Evolutionary conservation across 2,329 filamentous ascomycete genomes (phyloP).

Genomic region (Nemania diffusa): DNA sequence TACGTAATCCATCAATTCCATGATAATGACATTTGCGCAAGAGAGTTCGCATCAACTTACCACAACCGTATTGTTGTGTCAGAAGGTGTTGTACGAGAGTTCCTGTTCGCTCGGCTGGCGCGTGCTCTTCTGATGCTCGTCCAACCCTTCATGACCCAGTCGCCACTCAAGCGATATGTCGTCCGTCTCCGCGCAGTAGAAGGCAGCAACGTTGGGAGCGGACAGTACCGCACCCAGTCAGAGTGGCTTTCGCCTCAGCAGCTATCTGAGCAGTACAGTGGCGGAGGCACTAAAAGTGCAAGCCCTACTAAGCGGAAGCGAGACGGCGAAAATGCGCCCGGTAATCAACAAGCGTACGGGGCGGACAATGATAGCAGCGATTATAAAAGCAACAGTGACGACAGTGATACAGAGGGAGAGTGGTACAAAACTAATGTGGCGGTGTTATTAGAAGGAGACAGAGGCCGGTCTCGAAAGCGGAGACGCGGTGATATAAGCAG

Average conservation of each 20-base stretch:
- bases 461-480: conserved; percentile 13
- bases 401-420: conserved; percentile 9
- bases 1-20: conserved; percentile 8
- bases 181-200: conserved; percentile 1
- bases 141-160: not conserved
- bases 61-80: not conserved
- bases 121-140: conserved; percentile 6
- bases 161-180: conserved; percentile 6
- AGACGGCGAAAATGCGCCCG: not conserved
- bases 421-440: conserved; percentile 12
- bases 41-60: conserved; percentile 4
- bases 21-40: not conserved
- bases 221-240: not conserved
- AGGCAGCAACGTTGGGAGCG: not conserved
- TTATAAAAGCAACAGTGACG: no score
- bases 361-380: not conserved
- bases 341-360: not conserved
- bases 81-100: not conserved
- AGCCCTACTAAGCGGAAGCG: conserved; percentile 11
- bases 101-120: conserved; percentile 13
- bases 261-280: conserved; percentile 8
- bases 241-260: conserved; percentile 18
- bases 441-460: conserved; percentile 7
- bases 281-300: conserved; percentile 9
- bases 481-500: conserved; percentile 12